Evolutionary conservation across 176 grass and related monocot species (phyloP), one percentile per base, ranked within the genome.

Genomic region (Tillandsia fasciculata): DNA sequence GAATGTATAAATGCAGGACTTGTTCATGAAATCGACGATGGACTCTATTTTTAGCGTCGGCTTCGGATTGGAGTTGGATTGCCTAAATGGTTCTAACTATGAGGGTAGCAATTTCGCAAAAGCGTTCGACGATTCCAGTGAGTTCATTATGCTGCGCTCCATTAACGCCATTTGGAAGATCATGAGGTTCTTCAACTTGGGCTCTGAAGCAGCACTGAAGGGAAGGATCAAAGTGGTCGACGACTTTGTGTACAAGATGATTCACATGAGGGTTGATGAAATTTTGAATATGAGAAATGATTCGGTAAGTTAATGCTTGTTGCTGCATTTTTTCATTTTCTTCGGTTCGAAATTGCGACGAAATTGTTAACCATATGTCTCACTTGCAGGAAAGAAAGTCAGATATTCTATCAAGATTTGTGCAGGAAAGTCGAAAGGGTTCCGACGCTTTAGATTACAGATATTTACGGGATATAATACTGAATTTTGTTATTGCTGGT

Each of bases 121-220:
- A 11, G 80, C 90, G 11, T 87, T 90, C 49, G 86, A 94, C 76
- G 90, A 86, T 11, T 72, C 86, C n/a, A 89, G 72, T 64, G 82
- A 85, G 71, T 77, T 81, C 70, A 88, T 66, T 54, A 51, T 70
- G 67, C 48, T 85, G 33, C 79, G 85, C 22, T 88, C 78, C 64
- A 57, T 86, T 11, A 88, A 86, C 66, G 63, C 42, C 15, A 73
- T 88, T 56, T 88, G 89, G 85, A 88, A 86, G 82, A 27, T 71
- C 15, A 18, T 50, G 48, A 86, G 63, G 52, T 3, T 88, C 15
- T 51, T 88, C 26, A 78, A 83, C 70, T 17, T 85, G 17, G 89
- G 85, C 66, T 1, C 67, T 2, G 89, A 88, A 64, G 70, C 77
- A 0, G 48, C 3, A 58, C 76, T 88, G 20, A 78, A 18, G 82